Evolutionary conservation across 164 flowering plant genomes (phyloP), one percentile per base, ranked within the genome.

Genomic region (Hamamelis virginiana): DNA sequence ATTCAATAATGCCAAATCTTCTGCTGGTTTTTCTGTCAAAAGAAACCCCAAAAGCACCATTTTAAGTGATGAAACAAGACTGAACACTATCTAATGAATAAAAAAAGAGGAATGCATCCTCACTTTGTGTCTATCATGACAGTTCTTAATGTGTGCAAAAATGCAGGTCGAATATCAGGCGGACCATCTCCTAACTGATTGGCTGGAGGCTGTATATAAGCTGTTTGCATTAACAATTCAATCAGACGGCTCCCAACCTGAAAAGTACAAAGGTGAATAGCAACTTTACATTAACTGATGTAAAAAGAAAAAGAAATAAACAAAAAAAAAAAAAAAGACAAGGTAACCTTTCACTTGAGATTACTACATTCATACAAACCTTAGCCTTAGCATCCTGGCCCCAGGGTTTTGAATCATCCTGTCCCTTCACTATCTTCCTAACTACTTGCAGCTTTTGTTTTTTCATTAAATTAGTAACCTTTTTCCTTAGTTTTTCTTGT

Each of bases 91-190:
- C 38, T 9, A 4, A 64, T 14, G 1, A 9, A 67, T 41, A n/a
- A 72, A 22, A 33, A 66, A 8, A 23, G 22, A 41, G 64, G 1
- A 64, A 28, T 11, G 52, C 33, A 66, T 53, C 10, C 84, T 80
- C 72, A 91, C 97, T 67, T 68, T 55, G 59, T 33, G 33, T 82
- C 90, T 69, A 60, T 81, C 50, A 57, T 21, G 61, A 79, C 80
- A 74, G 79, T 83, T 71, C 65, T 87, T n/a, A 78, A 69, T 27
- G 84, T 73, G 77, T 91, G 98, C 43, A 71, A 59, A 81, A 95
- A 95, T 74, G 98, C 98, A 77, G 98, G 98, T 2, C 89, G 89
- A 73, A 92, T 76, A 73, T 92, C 97, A 73, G 93, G 97, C 53
- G 95, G 86, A 57, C 70, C 70, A 71, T 88, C 92, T 38, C 77